Evolutionary conservation across 495 filamentous ascomycete species (phyloP).

Genomic region (Xylaria nigripes): DNA sequence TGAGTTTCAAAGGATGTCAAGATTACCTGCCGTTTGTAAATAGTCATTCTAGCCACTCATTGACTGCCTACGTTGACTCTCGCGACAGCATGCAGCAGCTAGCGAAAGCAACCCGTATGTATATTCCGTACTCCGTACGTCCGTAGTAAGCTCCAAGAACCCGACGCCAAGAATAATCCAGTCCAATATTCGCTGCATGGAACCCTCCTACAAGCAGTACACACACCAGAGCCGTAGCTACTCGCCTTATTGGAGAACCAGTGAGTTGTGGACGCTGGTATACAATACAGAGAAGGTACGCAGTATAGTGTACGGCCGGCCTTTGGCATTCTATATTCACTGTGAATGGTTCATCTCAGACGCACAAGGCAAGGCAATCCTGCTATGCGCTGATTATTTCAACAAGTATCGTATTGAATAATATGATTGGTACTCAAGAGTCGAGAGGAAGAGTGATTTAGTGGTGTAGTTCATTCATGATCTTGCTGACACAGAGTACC

Average conservation of each 20-base stretch:
- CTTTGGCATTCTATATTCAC: background rate
- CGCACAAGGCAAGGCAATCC: conserved; percentile 1
- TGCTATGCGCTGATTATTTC: conserved; percentile 8
- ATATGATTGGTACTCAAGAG: background rate
- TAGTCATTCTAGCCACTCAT: background rate
- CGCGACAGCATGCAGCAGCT: conserved; percentile 10
- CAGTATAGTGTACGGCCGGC: background rate
- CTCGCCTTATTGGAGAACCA: conserved; percentile 12
- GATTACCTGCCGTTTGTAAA: conserved; percentile 4
- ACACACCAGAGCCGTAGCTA: conserved; percentile 5
- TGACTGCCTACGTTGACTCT: background rate
- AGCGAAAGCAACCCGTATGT: conserved; percentile 6
- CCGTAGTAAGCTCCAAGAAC: conserved; percentile 9
- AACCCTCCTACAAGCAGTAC: conserved; percentile 9
- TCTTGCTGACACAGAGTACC: too few species aligned
- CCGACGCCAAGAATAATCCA: conserved; percentile 8
- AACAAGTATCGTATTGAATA: conserved; percentile 1
- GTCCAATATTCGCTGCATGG: conserved; percentile 16
- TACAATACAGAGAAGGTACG: conserved; percentile 3
- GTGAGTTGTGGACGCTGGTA: conserved; percentile 4
- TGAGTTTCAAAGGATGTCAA: background rate
- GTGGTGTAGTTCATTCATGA: background rate
- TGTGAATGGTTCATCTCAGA: background rate
- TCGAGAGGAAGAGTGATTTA: background rate
- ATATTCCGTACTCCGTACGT: conserved; percentile 2